Base-by-base conservation (phyloP, 2,329 filamentous ascomycete genomes). In the Graphiopsis chlorocephala region DNA sequence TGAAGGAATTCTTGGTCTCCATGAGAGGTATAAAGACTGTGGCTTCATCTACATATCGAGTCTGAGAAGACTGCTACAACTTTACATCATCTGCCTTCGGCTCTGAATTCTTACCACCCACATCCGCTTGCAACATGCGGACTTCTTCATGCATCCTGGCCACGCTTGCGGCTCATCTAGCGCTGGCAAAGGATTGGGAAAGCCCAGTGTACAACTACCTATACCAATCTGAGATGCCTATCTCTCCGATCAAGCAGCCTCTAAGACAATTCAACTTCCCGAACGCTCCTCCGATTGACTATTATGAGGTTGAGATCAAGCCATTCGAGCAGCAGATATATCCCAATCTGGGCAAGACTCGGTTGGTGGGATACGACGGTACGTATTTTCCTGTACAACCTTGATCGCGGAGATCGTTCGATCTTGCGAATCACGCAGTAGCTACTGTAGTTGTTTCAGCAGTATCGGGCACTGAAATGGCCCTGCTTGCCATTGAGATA, bases 311-410 rank as follows among this genome's bases (percentile, higher is more conserved):
- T 26, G 76, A 78, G 8, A 76, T 83, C 62, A 73, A 77, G 61
- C 63, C 73, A 1, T 78, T 82, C 63, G 71, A 77, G 25, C 69
- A 76, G 62, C 78, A 81, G 64, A 73, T 81, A n/a, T 83, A 82
- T 67, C 80, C 80, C 2, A 72, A 78, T 59, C 73, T 81, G 11
- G 72, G 72, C 4, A 69, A 73, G 17, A 78, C 81, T 2, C 69
- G 75, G 6, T 65, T 82, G 35, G 72, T 79, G 25, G 84, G 85
- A 80, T 64, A 64, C 29, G 59, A 86, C 75, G 85, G 84, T 12
- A 79, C 81, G 7, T 53, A 15, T 6, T 3, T 14, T 35, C 33
- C 15, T 5, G 3, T 15, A 15, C 11, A 3, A n/a, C n/a, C 7
- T 42, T 20, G 2, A 5, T 42, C 17, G 7, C 38, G 4, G 4